Percentiles rank a stretch among this genome's conserved stretches.
Conservation (phyloP, 331 rosid genomes). For the Rosa hybrid region DNA sequence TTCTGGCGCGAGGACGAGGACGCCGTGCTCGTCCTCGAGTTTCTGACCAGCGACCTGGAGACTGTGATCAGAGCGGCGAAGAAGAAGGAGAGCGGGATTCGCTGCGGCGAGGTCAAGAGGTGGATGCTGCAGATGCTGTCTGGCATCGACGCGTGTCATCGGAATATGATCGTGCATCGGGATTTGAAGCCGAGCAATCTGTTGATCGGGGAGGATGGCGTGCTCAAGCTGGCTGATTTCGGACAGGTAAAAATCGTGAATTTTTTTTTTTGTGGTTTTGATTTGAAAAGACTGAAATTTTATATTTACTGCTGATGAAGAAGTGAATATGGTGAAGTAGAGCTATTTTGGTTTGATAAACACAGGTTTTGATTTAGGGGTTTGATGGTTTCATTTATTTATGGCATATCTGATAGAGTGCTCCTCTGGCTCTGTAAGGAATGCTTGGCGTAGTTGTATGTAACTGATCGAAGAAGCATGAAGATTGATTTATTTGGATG, state of each 20-base stretch:
- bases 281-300: neutral
- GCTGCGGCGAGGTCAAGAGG: slow-evolving; percentile 58
- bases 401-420: too few relatives aligned
- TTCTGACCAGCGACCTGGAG: slow-evolving; percentile 55
- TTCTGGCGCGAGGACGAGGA: slow-evolving; percentile 94
- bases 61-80: slow-evolving; percentile 54
- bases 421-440: neutral
- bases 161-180: slow-evolving; percentile 69
- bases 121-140: slow-evolving; percentile 78
- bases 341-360: too few relatives aligned
- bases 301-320: neutral
- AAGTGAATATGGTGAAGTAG: neutral
- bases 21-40: slow-evolving; percentile 89
- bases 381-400: too few relatives aligned
- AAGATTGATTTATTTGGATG: neutral
- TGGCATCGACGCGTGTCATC: slow-evolving; percentile 75
- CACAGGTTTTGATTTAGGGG: too few relatives aligned
- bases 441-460: neutral
- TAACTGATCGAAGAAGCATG: neutral
- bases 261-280: neutral
- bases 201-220: slow-evolving; percentile 73
- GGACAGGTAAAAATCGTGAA: slow-evolving; percentile 65
- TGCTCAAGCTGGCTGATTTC: slow-evolving; percentile 83
- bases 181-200: slow-evolving; percentile 86
- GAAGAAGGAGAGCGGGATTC: slow-evolving; percentile 43